phyloP scores from a whole-genome alignment of 768 basidiomycete species.

The Russula earlei region DNA sequence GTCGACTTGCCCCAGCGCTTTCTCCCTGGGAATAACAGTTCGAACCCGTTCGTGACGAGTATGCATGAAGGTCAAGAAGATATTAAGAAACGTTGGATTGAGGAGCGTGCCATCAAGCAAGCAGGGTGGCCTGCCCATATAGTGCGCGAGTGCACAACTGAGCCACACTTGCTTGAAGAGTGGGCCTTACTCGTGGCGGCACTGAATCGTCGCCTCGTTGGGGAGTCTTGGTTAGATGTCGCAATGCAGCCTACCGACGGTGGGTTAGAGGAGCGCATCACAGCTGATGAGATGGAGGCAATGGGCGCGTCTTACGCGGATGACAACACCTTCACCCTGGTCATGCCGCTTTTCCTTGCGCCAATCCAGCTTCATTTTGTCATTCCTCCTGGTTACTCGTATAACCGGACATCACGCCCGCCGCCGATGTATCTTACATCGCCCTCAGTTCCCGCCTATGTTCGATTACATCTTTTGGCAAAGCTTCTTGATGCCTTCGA shows the following conservation, averaged over 20 bases:
- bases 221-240: slow-evolving; percentile 28
- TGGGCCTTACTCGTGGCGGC: slow-evolving; percentile 47
- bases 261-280: slow-evolving; percentile 31
- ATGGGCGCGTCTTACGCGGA: slow-evolving; percentile 44
- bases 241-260: slow-evolving; percentile 1
- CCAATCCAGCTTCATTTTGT: slow-evolving; percentile 62
- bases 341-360: slow-evolving; percentile 56
- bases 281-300: slow-evolving; percentile 24
- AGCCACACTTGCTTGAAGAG: slow-evolving; percentile 33
- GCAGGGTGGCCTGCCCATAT: slow-evolving; percentile 71
- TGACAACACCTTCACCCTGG: slow-evolving; percentile 32
- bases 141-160: slow-evolving; percentile 46
- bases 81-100: slow-evolving; percentile 67
- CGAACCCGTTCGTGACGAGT: slow-evolving; percentile 59
- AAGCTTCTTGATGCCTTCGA: slow-evolving; percentile 49
- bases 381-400: slow-evolving; percentile 36
- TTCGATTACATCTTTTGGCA: slow-evolving; percentile 74
- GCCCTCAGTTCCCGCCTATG: slow-evolving; percentile 58
- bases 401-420: slow-evolving; percentile 39
- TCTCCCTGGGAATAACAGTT: slow-evolving; percentile 53
- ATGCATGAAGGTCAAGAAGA: slow-evolving; percentile 52
- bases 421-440: slow-evolving; percentile 74
- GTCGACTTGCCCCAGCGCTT: slow-evolving; percentile 76
- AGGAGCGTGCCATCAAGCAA: slow-evolving; percentile 72
- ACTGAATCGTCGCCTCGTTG: slow-evolving; percentile 47